These are phyloP conservation scores for Phytophthora multivora DNA, from an alignment of 352 stramenopile species.

Conservation along the genomic window DNA sequence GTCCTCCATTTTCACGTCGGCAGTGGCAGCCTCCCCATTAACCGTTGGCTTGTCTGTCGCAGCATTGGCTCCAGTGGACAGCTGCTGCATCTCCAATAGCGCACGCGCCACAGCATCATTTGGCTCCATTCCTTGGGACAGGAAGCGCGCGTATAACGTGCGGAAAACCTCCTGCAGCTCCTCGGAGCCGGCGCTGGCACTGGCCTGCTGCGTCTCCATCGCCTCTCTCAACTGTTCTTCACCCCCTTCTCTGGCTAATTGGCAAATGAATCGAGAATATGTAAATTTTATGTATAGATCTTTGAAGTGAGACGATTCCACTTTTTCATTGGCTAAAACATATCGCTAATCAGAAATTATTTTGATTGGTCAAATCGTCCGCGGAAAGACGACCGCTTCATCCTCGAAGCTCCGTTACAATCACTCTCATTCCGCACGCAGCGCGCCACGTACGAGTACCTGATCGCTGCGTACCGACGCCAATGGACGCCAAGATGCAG, in stretches of 20 bases:
- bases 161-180: conserved; percentile 57
- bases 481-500: conserved; percentile 73
- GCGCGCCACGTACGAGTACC: conserved; percentile 14
- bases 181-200: conserved; percentile 11
- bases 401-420: conserved; percentile 9
- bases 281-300: too few relatives aligned
- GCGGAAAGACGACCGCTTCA: conserved; percentile 12
- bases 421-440: conserved; percentile 11
- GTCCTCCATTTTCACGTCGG: conserved; percentile 61
- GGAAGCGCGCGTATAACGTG: conserved; percentile 49
- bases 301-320: conserved; percentile 22
- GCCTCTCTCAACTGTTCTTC: conserved; percentile 4
- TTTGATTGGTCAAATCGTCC: background rate
- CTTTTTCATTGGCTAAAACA: conserved; percentile 5
- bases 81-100: conserved; percentile 57
- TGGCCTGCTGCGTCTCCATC: conserved; percentile 34
- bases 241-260: conserved; percentile 5
- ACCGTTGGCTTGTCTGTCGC: background rate
- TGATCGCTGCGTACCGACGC: background rate
- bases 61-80: background rate
- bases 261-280: conserved; percentile 3
- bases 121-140: conserved; percentile 55
- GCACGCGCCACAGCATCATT: conserved; percentile 67
- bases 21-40: too few relatives aligned
- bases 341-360: too few relatives aligned